Evolutionary conservation across 2,329 filamentous ascomycete genomes (phyloP), one percentile per base, ranked within the genome.

Genomic region (Aspergillus amoenus): DNA sequence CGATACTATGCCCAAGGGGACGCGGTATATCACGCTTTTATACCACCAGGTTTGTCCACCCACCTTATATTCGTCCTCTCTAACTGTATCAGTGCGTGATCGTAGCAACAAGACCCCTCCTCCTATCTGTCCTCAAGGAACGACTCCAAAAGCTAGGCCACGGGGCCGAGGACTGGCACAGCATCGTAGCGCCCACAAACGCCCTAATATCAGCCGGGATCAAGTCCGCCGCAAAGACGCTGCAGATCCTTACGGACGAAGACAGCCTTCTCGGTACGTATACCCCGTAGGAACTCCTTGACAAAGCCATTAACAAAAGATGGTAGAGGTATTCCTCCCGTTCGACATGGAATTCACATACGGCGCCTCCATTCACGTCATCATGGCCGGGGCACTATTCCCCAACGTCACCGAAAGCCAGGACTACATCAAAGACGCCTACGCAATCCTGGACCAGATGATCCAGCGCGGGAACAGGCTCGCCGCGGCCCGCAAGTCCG

Each of bases 301-400:
- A n/a, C n/a, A n/a, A n/a, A n/a, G n/a, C n/a, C n/a, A n/a, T n/a
- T n/a, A n/a, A n/a, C n/a, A n/a, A n/a, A n/a, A n/a, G n/a, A n/a
- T n/a, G n/a, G n/a, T n/a, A 76, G 76, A 77, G 30, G 65, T 71
- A 0, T 77, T 76, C 18, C 61, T 76, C 0, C 73, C 73, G 0
- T 77, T 73, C 42, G 72, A 78, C 27, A 64, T 77, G 2, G 75
- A 77, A 41, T 76, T 76, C 18, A 68, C 68, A 0, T 76, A 71
- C 44, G 70, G 64, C 0, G 73, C 75, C 0, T 72, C 72, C 0
- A 57, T 77, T 0, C 70, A 76, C 51, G 60, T 76, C 0, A 66
- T 65, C 13, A 77, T 77, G 67, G 73, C 74, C 27, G 73, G 68
- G 3, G 61, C 69, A 0, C 59, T 77, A 2, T 77, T 77, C 55